Percentiles rank a stretch among this genome's conserved stretches.
phyloP scores from a whole-genome alignment of 768 basidiomycete species.

The Goffeauzyma gilvescens region DNA sequence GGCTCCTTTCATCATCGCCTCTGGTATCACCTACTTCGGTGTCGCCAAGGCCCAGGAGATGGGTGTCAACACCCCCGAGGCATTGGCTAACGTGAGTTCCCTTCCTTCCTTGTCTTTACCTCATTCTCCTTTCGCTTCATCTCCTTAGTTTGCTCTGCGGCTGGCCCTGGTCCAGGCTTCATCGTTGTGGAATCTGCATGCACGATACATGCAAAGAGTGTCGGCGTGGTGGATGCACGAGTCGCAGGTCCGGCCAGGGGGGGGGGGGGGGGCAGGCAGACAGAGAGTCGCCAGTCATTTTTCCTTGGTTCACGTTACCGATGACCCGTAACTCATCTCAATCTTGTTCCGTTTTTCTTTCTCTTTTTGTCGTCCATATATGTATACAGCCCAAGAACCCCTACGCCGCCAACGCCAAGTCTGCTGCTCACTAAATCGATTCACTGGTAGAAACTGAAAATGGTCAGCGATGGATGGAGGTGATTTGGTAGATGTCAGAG shows the following conservation, averaged over 20 bases:
- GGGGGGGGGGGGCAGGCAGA: too few species aligned
- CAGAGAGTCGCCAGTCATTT: too few species aligned
- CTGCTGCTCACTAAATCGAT: too few species aligned
- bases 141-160: too few species aligned
- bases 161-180: too few species aligned
- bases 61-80: conserved; percentile 20
- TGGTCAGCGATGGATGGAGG: too few species aligned
- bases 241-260: too few species aligned
- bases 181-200: background rate
- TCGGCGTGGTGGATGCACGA: too few species aligned
- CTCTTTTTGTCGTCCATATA: background rate
- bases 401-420: too few species aligned
- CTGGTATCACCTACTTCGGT: conserved; percentile 21
- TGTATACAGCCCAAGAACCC: conserved; percentile 26
- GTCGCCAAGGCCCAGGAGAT: conserved; percentile 23
- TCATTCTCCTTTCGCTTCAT: background rate
- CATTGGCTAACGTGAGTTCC: conserved; percentile 16
- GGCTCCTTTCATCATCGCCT: conserved; percentile 27
- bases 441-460: too few species aligned
- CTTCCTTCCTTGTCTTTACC: background rate
- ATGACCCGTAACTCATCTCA: background rate
- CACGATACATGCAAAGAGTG: background rate
- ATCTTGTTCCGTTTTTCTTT: background rate
- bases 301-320: too few species aligned
- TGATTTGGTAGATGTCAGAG: too few species aligned